These are phyloP conservation scores for Arabidopsis suecica DNA, from an alignment of 345 rosid genomes.

Conservation along the genomic window DNA sequence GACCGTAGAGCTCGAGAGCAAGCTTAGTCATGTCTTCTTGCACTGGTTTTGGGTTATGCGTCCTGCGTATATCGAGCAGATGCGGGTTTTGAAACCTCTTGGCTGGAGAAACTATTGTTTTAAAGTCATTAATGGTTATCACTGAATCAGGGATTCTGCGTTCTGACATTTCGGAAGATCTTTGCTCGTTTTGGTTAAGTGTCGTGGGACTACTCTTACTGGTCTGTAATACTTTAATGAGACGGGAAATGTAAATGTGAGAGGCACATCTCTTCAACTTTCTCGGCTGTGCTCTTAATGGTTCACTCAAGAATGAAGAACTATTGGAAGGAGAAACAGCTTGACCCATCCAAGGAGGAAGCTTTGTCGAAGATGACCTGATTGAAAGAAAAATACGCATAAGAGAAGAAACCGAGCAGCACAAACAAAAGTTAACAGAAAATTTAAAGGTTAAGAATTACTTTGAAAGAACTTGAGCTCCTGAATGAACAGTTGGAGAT, in stretches of 20 bases:
- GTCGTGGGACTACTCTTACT: conserved; percentile 48
- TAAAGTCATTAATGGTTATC: conserved; percentile 20
- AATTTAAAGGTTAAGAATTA: conserved; percentile 42
- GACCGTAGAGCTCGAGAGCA: conserved; percentile 29
- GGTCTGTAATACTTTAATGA: conserved; percentile 56
- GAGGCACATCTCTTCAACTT: conserved; percentile 59
- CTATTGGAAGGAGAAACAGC: conserved; percentile 44
- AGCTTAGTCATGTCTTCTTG: conserved; percentile 30
- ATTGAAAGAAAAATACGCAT: conserved; percentile 10
- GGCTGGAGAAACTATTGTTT: conserved; percentile 7
- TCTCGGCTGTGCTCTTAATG: conserved; percentile 53
- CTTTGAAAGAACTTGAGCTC: conserved; percentile 48
- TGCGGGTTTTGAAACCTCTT: conserved; percentile 26
- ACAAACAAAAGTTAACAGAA: background rate
- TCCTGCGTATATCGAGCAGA: conserved; percentile 35
- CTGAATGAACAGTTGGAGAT: conserved; percentile 46
- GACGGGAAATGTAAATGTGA: conserved; percentile 70
- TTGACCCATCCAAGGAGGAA: conserved; percentile 67
- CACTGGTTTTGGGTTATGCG: conserved; percentile 28
- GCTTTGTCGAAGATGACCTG: conserved; percentile 56
- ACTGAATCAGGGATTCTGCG: conserved; percentile 41
- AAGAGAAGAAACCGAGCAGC: conserved; percentile 19
- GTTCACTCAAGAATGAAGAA: conserved; percentile 41
- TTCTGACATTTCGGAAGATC: conserved; percentile 46
- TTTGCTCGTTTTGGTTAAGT: conserved; percentile 41